Evolutionary conservation across 1,139 yeast genomes (phyloP).

Genomic region (Wickerhamiella infanticola): DNA sequence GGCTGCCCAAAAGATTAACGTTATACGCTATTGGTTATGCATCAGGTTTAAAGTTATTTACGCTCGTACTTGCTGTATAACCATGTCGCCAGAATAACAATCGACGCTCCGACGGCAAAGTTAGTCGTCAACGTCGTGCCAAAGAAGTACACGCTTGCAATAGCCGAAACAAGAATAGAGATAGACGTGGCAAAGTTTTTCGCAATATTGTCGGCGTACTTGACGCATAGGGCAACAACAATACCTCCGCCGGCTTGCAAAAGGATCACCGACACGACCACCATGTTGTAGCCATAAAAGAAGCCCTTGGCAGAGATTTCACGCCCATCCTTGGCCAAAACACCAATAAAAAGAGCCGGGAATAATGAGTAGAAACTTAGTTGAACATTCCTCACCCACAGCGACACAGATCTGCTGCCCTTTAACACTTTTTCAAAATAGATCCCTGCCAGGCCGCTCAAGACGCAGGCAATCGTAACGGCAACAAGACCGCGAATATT

Average conservation of each 20-base stretch:
- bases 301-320: conserved; percentile 25
- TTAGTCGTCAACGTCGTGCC: conserved; percentile 24
- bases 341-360: conserved; percentile 28
- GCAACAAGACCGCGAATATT: conserved; percentile 25
- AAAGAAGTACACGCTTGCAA: conserved; percentile 26
- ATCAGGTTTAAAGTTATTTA: background rate
- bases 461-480: conserved; percentile 25
- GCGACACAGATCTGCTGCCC: conserved; percentile 23
- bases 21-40: too few species aligned
- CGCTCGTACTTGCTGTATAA: conserved; percentile 15
- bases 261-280: conserved; percentile 27
- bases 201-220: conserved; percentile 30
- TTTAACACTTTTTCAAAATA: conserved; percentile 30
- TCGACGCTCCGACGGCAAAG: conserved; percentile 25
- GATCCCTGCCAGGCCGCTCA: conserved; percentile 30
- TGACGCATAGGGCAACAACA: conserved; percentile 29
- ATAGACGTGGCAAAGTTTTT: conserved; percentile 31
- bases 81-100: conserved; percentile 28
- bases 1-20: too few species aligned
- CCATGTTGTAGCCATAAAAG: conserved; percentile 27
- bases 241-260: conserved; percentile 31
- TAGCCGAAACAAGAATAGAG: conserved; percentile 27
- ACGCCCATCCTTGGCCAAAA: conserved; percentile 24
- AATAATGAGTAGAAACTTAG: conserved; percentile 27
- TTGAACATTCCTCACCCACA: conserved; percentile 30